Evolutionary conservation across 768 basidiomycete species (phyloP), one percentile per base, ranked within the genome.

Genomic region (Mycena pura): DNA sequence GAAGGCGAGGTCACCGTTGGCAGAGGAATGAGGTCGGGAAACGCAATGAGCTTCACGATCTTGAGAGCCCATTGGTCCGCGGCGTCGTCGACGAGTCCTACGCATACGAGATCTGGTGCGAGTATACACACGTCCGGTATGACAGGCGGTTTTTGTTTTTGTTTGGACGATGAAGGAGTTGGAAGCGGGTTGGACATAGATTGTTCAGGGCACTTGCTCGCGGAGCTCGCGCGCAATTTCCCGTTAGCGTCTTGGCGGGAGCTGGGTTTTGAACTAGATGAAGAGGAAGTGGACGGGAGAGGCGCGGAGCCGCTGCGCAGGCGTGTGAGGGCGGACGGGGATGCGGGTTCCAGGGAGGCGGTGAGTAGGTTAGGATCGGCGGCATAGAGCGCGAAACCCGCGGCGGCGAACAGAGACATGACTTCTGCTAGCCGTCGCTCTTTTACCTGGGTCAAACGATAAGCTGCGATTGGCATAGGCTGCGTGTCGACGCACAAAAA

Each of bases 1-100:
- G 72, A 73, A 24, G 70, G 74, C 3, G 47, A 29, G 8, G 22
- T 21, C 27, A n/a, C 24, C 14, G 57, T 14, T 13, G 62, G 52
- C 6, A 60, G 41, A 3, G 81, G 78, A 28, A 90, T 86, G 52
- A 92, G 80, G 60, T 91, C 90, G 0, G 90, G 89, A 71, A 86
- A 92, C 6, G 90, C 89, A 36, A 93, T 80, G 14, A 92, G 80
- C 74, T 91, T 91, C 61, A 93, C 79, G 40, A 93, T 83, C 77
- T 93, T 92, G 62, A 89, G 80, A 22, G 84, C 83, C 91, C 91
- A 93, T 47, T 84, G 81, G 57, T 91, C 87, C 31, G 86, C 83
- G 45, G 80, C 78, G 62, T 88, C 87, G 67, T 90, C 86, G 38
- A 85, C 84, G 25, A 92, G 78, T 2, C 91, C 91, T 31, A 93